phyloP scores from a whole-genome alignment of 169 alveolate species.

The Babesia sp. region DNA sequence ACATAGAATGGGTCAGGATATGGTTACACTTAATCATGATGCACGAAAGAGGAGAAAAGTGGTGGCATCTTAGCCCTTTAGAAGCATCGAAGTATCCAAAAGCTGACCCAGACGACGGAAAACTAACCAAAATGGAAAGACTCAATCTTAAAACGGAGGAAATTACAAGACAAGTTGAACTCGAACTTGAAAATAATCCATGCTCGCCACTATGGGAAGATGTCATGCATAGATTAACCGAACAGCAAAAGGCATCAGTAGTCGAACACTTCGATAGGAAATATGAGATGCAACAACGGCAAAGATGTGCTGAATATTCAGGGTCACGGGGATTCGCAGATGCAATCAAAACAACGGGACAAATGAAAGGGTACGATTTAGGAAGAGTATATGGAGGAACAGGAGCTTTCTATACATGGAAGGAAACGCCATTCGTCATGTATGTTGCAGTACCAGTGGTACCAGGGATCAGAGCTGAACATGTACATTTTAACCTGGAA shows the following conservation, averaged over 20 bases:
- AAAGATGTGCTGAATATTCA: slow-evolving; percentile 49
- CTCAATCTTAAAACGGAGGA: slow-evolving; percentile 47
- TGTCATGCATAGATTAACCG: slow-evolving; percentile 37
- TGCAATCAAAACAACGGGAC: slow-evolving; percentile 58
- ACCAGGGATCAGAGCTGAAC: slow-evolving; percentile 65
- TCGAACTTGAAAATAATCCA: slow-evolving; percentile 57
- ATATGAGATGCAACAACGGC: slow-evolving; percentile 30
- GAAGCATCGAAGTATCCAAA: slow-evolving; percentile 46
- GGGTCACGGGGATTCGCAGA: slow-evolving; percentile 67
- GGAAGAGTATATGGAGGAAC: slow-evolving; percentile 54
- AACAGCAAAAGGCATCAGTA: slow-evolving; percentile 55
- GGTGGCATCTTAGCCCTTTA: slow-evolving; percentile 69
- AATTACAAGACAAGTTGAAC: slow-evolving; percentile 45
- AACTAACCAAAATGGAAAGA: slow-evolving; percentile 22
- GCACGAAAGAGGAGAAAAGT: slow-evolving; percentile 47
- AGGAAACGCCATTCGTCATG: slow-evolving; percentile 61
- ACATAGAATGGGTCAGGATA: slow-evolving; percentile 47
- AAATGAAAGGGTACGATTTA: slow-evolving; percentile 57
- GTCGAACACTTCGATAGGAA: slow-evolving; percentile 65
- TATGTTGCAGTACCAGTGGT: slow-evolving; percentile 64
- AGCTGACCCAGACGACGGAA: neutral
- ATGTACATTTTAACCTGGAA: slow-evolving; percentile 44
- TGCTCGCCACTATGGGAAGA: slow-evolving; percentile 65
- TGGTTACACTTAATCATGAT: slow-evolving; percentile 40
- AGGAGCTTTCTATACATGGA: slow-evolving; percentile 36